phyloP scores from a whole-genome alignment of 2,329 filamentous ascomycete genomes.

The Cryphonectria parasitica region DNA sequence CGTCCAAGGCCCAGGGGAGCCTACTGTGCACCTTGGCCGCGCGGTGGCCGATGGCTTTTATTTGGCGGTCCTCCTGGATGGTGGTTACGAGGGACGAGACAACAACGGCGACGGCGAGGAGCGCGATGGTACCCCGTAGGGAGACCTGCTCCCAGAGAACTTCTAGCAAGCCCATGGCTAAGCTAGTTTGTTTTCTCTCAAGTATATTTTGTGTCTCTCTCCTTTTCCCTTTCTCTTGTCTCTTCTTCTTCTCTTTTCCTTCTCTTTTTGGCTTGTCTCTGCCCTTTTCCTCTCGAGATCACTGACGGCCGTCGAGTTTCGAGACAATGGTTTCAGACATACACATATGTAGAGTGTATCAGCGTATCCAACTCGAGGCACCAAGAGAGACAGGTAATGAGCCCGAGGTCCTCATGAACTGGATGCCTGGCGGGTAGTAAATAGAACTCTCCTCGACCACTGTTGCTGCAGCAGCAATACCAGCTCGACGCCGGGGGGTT shows the following conservation, averaged over 20 bases:
- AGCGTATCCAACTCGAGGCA: not conserved
- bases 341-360: not conserved
- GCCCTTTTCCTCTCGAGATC: not conserved
- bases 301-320: not conserved
- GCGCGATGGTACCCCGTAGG: conserved; percentile 42
- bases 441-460: not conserved
- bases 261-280: not conserved
- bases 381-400: not conserved
- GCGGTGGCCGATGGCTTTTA: conserved; percentile 51
- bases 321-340: not conserved
- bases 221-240: not conserved
- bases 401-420: not conserved
- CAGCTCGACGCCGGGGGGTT: not conserved
- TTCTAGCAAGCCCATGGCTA: conserved; percentile 56
- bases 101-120: conserved; percentile 43
- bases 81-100: conserved; percentile 44
- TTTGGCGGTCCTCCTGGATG: conserved; percentile 48
- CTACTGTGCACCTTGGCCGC: conserved; percentile 42
- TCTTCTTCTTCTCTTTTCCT: not conserved
- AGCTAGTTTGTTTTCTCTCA: not conserved
- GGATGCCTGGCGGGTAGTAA: not conserved
- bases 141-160: conserved; percentile 49
- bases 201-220: not conserved
- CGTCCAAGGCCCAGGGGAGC: conserved; percentile 65
- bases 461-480: not conserved